Conservation (phyloP, 768 basidiomycete species). For the Podaxis sp. region DNA sequence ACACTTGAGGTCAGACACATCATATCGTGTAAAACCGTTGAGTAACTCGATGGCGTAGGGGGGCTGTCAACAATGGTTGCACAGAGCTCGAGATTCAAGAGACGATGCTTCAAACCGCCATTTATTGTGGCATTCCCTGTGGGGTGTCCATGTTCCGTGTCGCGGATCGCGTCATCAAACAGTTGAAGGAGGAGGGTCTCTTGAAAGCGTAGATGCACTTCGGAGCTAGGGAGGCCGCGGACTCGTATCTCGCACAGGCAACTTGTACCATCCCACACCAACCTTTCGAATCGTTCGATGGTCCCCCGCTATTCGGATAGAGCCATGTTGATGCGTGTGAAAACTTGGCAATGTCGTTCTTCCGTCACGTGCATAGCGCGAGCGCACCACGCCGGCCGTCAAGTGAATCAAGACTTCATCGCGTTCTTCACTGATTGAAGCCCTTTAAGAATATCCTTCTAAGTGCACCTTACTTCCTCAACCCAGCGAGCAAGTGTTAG, state of each 20-base stretch:
- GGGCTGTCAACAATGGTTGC: constrained; percentile 43
- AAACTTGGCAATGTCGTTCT: too few species aligned
- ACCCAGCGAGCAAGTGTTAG: too few species aligned
- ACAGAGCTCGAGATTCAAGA: constrained; percentile 42
- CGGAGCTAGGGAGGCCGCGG: not conserved
- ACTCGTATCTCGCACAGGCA: not conserved
- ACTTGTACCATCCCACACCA: too few species aligned
- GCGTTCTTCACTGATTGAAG: too few species aligned
- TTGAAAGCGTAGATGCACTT: constrained; percentile 18
- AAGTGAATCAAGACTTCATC: too few species aligned
- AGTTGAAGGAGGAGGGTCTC: constrained; percentile 35
- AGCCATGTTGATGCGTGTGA: too few species aligned
- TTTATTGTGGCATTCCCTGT: constrained; percentile 42
- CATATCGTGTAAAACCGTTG: not conserved
- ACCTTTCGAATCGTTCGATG: too few species aligned
- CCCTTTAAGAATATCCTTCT: too few species aligned
- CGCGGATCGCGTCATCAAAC: constrained; percentile 35
- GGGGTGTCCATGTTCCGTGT: constrained; percentile 42
- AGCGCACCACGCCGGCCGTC: too few species aligned
- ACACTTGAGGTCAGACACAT: constrained; percentile 6
- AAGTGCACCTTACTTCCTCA: too few species aligned
- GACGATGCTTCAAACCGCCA: constrained; percentile 39
- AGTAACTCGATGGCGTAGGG: constrained; percentile 22
- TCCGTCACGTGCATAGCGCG: too few species aligned
- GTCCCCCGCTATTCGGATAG: too few species aligned